Percentiles rank a stretch among this genome's conserved stretches.
Conservation (phyloP, 2,329 filamentous ascomycete genomes). For the Scedosporium dehoogii region DNA sequence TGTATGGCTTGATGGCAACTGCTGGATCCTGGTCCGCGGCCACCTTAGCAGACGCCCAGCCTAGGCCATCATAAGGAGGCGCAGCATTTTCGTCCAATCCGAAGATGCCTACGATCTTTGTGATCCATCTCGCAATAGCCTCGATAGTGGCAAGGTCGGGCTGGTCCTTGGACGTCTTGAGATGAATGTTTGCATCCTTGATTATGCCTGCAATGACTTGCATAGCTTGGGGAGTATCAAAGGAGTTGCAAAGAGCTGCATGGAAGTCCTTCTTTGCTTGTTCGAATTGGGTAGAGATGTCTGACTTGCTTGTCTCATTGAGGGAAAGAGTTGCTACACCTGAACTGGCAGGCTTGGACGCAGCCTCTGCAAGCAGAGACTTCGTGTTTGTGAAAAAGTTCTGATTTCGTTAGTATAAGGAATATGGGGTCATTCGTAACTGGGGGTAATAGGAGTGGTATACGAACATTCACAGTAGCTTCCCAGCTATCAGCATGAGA, state of each 20-base stretch:
- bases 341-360: conserved; percentile 12
- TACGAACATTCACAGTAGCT: conserved; percentile 53
- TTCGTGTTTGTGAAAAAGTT: conserved; percentile 51
- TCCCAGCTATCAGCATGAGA: conserved; percentile 71
- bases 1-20: conserved; percentile 36
- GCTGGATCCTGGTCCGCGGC: conserved; percentile 29
- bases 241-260: conserved; percentile 66
- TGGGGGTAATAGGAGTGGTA: neutral
- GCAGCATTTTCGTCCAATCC: conserved; percentile 61
- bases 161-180: conserved; percentile 34
- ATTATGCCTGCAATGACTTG: conserved; percentile 68
- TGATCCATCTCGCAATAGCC: conserved; percentile 65
- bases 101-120: conserved; percentile 73
- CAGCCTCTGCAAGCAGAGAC: conserved; percentile 38
- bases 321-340: conserved; percentile 29
- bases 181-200: conserved; percentile 60
- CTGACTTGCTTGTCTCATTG: conserved; percentile 15
- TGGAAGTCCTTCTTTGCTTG: conserved; percentile 46
- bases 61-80: conserved; percentile 44
- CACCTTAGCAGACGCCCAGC: conserved; percentile 37
- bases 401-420: conserved; percentile 20
- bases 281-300: conserved; percentile 21
- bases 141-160: conserved; percentile 38
- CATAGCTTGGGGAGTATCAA: conserved; percentile 78
- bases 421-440: too few relatives aligned